These are phyloP conservation scores for Pleomassaria siparia DNA, from an alignment of 2,329 filamentous ascomycete species.

Conservation along the genomic window DNA sequence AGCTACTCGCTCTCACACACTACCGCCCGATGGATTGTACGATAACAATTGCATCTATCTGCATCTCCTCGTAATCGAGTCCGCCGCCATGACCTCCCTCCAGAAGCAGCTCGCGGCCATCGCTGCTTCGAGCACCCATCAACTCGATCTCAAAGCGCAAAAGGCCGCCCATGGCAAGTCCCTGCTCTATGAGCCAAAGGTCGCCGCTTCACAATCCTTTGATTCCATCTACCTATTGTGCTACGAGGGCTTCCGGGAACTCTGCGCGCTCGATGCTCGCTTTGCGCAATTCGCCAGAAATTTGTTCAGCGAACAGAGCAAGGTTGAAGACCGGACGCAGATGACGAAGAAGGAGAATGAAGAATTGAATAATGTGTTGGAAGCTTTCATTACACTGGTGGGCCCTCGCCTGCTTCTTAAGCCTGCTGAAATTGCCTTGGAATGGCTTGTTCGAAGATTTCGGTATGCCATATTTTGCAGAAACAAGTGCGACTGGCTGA, in stretches of 20 bases:
- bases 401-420: constrained; percentile 77
- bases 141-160: constrained; percentile 90
- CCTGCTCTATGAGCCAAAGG: constrained; percentile 83
- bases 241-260: constrained; percentile 83
- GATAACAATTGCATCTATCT: not conserved
- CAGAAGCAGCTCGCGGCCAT: constrained; percentile 93
- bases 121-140: constrained; percentile 83
- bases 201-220: constrained; percentile 86
- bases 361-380: constrained; percentile 74
- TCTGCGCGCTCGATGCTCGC: constrained; percentile 81
- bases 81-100: constrained; percentile 74
- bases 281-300: constrained; percentile 74
- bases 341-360: constrained; percentile 81
- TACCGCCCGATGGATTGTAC: constrained; percentile 28
- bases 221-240: constrained; percentile 87
- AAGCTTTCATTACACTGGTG: constrained; percentile 79
- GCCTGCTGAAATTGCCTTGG: constrained; percentile 85
- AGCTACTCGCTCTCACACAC: constrained; percentile 9
- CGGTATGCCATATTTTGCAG: constrained; percentile 56
- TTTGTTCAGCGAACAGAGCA: constrained; percentile 93
- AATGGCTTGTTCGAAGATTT: constrained; percentile 93
- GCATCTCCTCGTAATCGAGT: not conserved
- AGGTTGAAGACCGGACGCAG: constrained; percentile 80
- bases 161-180: constrained; percentile 91
- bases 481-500: constrained; percentile 15